phyloP scores from a whole-genome alignment of 768 basidiomycete genomes.

The Phaeotremella skinneri region DNA sequence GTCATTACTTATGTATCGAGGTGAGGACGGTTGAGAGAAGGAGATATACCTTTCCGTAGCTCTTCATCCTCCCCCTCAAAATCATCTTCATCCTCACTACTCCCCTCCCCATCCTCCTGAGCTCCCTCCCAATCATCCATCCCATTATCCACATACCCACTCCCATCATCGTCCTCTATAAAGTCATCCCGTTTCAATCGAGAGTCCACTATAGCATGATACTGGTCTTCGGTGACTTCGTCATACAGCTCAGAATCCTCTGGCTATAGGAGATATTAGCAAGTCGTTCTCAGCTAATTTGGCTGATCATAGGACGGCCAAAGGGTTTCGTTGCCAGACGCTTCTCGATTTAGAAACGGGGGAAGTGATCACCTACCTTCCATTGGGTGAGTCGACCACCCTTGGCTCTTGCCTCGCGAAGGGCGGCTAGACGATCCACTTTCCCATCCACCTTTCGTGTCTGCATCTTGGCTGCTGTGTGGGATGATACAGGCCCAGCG shows the following conservation, averaged over 20 bases:
- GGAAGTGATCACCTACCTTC: conserved; percentile 39
- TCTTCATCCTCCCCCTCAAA: conserved; percentile 53
- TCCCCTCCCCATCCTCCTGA: conserved; percentile 50
- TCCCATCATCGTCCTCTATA: conserved; percentile 86
- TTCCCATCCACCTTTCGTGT: too few species aligned
- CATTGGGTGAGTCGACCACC: conserved; percentile 51
- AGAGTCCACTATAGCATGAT: conserved; percentile 75
- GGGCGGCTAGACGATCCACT: conserved; percentile 48
- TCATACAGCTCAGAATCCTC: conserved; percentile 77
- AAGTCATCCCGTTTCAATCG: conserved; percentile 87
- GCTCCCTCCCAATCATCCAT: conserved; percentile 80
- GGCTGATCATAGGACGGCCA: background rate
- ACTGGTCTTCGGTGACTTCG: conserved; percentile 84
- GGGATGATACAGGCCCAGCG: too few species aligned
- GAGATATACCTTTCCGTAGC: conserved; percentile 31
- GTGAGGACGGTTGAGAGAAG: background rate
- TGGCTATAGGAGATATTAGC: conserved; percentile 36
- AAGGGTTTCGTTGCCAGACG: too few species aligned
- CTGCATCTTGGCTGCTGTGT: too few species aligned
- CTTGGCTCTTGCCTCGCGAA: conserved; percentile 50
- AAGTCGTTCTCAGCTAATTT: background rate
- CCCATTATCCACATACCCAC: conserved; percentile 92
- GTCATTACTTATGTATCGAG: background rate
- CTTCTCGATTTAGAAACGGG: conserved; percentile 2
- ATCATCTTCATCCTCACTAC: conserved; percentile 60